A percentile compares a stretch with the other conserved stretches of the same genome.
Evolutionary conservation across 1,284 basidiomycete species (phyloP).

Genomic region (Leccinum solheimii): DNA sequence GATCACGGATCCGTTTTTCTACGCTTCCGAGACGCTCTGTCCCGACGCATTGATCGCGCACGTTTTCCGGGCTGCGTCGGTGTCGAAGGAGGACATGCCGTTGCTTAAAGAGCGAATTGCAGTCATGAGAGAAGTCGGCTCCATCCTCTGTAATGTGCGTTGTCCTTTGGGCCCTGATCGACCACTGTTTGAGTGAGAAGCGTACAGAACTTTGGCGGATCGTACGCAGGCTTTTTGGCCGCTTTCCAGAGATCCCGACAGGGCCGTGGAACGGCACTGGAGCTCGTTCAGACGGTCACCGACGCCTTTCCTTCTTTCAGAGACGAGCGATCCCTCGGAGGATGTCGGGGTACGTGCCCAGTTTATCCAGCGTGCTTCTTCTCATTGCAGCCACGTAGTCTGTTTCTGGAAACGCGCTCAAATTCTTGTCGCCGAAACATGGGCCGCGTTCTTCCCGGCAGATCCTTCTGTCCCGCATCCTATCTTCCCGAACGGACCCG

Average conservation of each 20-base stretch:
- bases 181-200: slow-evolving; percentile 8
- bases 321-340: slow-evolving; percentile 62
- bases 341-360: slow-evolving; percentile 50
- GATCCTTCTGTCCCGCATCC: slow-evolving; percentile 51
- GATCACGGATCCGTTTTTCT: slow-evolving; percentile 74
- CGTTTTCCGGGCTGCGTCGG: slow-evolving; percentile 61
- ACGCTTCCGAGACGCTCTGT: slow-evolving; percentile 62
- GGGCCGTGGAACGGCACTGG: slow-evolving; percentile 61
- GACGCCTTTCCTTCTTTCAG: slow-evolving; percentile 74
- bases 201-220: slow-evolving; percentile 66
- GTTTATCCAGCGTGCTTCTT: neutral
- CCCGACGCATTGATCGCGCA: slow-evolving; percentile 64
- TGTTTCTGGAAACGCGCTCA: slow-evolving; percentile 84
- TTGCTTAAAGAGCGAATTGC: slow-evolving; percentile 65
- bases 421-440: slow-evolving; percentile 81
- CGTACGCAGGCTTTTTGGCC: slow-evolving; percentile 64
- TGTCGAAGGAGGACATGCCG: slow-evolving; percentile 62
- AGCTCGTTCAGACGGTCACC: slow-evolving; percentile 69
- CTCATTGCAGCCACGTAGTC: slow-evolving; percentile 42
- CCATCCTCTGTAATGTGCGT: slow-evolving; percentile 63
- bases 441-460: slow-evolving; percentile 76
- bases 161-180: slow-evolving; percentile 7
- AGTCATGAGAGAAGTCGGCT: slow-evolving; percentile 72
- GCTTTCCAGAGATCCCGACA: slow-evolving; percentile 55
- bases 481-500: slow-evolving; percentile 57